Conservation (phyloP, 192 early-diverging fungal genomes). For the Bifiguratus adelaidae region DNA sequence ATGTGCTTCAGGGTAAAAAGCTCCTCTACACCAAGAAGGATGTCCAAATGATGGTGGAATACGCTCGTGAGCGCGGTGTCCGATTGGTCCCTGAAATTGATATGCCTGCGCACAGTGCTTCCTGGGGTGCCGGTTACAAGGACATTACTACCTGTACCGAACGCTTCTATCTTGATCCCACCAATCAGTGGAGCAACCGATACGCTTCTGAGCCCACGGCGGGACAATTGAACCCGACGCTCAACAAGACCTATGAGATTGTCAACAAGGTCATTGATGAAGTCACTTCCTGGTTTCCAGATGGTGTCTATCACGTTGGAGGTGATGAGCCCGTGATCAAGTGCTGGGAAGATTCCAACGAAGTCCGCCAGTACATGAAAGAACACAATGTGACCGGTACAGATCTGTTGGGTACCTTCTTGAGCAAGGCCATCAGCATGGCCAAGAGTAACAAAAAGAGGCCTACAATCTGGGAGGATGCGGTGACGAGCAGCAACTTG, state of each 20-base stretch:
- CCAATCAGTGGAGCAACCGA: constrained; percentile 37
- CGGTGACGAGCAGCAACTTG: constrained; percentile 33
- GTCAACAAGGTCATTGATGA: constrained; percentile 55
- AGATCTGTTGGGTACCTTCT: constrained; percentile 25
- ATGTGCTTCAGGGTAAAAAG: constrained; percentile 27
- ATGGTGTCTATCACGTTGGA: constrained; percentile 66
- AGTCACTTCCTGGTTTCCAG: constrained; percentile 52
- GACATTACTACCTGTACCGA: constrained; percentile 21
- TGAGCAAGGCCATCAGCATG: constrained; percentile 27
- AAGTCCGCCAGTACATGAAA: constrained; percentile 20
- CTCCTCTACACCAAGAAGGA: constrained; percentile 70
- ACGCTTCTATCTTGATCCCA: constrained; percentile 12
- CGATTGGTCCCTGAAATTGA: constrained; percentile 91
- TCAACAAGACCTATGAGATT: constrained; percentile 50
- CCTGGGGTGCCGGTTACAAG: constrained; percentile 17
- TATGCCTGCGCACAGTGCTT: constrained; percentile 78
- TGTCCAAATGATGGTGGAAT: constrained; percentile 57
- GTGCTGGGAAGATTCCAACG: constrained; percentile 47
- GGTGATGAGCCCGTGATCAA: constrained; percentile 65
- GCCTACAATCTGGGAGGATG: constrained; percentile 68
- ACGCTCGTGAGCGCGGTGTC: constrained; percentile 62
- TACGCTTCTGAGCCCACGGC: constrained; percentile 60
- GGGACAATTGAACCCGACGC: constrained; percentile 72
- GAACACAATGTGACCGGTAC: constrained; percentile 11
- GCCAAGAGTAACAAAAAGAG: constrained; percentile 29